Conservation (phyloP, 1,284 basidiomycete species). For the Irpex lacteus region DNA sequence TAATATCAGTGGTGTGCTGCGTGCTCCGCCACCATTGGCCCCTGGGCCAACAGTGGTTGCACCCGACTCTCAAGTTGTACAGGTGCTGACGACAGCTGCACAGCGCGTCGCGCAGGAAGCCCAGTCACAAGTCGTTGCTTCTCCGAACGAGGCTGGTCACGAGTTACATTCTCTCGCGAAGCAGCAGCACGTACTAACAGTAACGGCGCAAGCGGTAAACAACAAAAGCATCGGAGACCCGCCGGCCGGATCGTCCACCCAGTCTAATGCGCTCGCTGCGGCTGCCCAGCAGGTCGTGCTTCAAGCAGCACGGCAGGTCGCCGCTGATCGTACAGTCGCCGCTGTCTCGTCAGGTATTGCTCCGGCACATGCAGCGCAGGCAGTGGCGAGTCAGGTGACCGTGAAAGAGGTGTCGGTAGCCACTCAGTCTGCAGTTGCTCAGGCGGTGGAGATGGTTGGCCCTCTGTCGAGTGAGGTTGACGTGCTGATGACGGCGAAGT, state of each 20-base stretch:
- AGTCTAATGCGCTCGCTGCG: slow-evolving; percentile 53
- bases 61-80: slow-evolving; percentile 64
- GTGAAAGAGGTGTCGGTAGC: slow-evolving; percentile 75
- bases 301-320: slow-evolving; percentile 71
- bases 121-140: slow-evolving; percentile 60
- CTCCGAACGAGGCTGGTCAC: slow-evolving; percentile 37
- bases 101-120: slow-evolving; percentile 73
- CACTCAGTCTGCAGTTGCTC: slow-evolving; percentile 69
- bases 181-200: slow-evolving; percentile 75
- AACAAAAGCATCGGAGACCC: slow-evolving; percentile 55
- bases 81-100: slow-evolving; percentile 70
- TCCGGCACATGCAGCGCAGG: slow-evolving; percentile 33
- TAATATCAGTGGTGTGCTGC: slow-evolving; percentile 19
- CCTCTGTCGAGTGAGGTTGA: slow-evolving; percentile 63
- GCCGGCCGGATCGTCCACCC: slow-evolving; percentile 40
- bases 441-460: slow-evolving; percentile 64
- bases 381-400: slow-evolving; percentile 58
- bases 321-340: slow-evolving; percentile 47
- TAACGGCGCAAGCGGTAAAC: slow-evolving; percentile 74
- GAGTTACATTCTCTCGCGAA: slow-evolving; percentile 68
- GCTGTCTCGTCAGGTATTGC: slow-evolving; percentile 40
- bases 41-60: slow-evolving; percentile 29
- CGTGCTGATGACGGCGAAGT: slow-evolving; percentile 64
- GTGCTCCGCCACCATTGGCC: slow-evolving; percentile 22
- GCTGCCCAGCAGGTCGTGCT: slow-evolving; percentile 78